phyloP scores from a whole-genome alignment of 192 early-diverging fungal genomes.

The Coemansia sp. region DNA sequence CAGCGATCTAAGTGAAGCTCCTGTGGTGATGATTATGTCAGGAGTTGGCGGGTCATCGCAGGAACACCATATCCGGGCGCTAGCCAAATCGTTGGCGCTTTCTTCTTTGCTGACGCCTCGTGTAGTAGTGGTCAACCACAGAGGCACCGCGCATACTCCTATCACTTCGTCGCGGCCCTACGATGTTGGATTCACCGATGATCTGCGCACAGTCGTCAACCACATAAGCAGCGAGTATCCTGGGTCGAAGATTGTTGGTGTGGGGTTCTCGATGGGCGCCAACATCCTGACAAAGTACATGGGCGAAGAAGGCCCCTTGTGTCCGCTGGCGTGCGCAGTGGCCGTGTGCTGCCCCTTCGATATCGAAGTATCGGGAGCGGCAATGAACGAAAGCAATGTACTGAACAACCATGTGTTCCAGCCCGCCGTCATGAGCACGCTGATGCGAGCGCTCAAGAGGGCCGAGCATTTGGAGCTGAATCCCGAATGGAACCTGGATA shows the following conservation, averaged over 20 bases:
- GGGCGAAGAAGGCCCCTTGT: constrained; percentile 71
- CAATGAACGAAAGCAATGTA: constrained; percentile 56
- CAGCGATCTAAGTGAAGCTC: constrained; percentile 10
- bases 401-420: constrained; percentile 62
- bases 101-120: constrained; percentile 49
- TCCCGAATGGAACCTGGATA: constrained; percentile 41
- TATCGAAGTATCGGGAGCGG: constrained; percentile 54
- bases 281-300: constrained; percentile 90
- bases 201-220: constrained; percentile 45
- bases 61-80: constrained; percentile 78
- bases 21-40: constrained; percentile 75
- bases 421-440: constrained; percentile 53
- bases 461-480: constrained; percentile 46
- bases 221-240: constrained; percentile 51
- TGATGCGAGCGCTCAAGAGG: constrained; percentile 53
- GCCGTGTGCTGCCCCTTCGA: constrained; percentile 88
- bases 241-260: constrained; percentile 62
- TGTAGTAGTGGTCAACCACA: constrained; percentile 80
- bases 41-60: constrained; percentile 93
- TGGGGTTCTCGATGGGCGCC: constrained; percentile 91
- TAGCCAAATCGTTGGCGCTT: constrained; percentile 62
- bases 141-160: constrained; percentile 81
- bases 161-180: constrained; percentile 77
- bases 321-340: constrained; percentile 69
- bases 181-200: constrained; percentile 75